Percentiles rank a stretch among this genome's conserved stretches.
Conservation (phyloP, 108 stramenopile species). For the Cyclotella choctawhatcheeana region DNA sequence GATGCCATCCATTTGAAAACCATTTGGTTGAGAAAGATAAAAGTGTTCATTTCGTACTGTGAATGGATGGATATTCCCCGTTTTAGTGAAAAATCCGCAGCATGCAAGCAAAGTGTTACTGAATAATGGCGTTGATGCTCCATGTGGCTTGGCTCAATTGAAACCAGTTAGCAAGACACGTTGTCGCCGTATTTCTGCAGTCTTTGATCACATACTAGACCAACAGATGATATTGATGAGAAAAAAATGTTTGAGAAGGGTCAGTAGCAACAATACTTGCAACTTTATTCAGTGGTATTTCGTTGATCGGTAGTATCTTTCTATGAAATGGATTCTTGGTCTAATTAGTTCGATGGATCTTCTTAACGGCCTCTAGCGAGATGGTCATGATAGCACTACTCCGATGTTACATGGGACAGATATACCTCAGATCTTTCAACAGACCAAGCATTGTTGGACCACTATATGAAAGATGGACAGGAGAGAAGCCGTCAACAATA, state of each 20-base stretch:
- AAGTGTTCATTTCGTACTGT: constrained; percentile 18
- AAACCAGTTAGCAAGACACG: constrained; percentile 31
- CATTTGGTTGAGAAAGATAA: neutral
- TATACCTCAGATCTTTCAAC: constrained; percentile 55
- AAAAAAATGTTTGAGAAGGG: neutral
- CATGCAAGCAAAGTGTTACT: constrained; percentile 43
- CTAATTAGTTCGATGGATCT: constrained; percentile 17
- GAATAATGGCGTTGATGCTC: constrained; percentile 65
- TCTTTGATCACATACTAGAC: constrained; percentile 71
- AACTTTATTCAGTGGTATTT: constrained; percentile 27
- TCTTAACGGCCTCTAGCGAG: neutral
- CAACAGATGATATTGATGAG: constrained; percentile 2
- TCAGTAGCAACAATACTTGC: neutral
- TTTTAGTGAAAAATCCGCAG: constrained; percentile 47
- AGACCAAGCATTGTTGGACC: constrained; percentile 93
- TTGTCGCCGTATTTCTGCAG: constrained; percentile 40
- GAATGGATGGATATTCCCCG: constrained; percentile 66
- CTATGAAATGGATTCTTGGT: neutral
- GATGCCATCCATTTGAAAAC: constrained; percentile 40
- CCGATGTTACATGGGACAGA: constrained; percentile 48
- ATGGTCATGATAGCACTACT: constrained; percentile 24
- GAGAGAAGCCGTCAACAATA: constrained; percentile 86
- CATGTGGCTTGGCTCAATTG: constrained; percentile 75
- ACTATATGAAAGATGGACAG: constrained; percentile 86
- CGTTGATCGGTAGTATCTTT: neutral